Conservation (phyloP, 2,329 filamentous ascomycete genomes). For the Aspergillus unguis region DNA sequence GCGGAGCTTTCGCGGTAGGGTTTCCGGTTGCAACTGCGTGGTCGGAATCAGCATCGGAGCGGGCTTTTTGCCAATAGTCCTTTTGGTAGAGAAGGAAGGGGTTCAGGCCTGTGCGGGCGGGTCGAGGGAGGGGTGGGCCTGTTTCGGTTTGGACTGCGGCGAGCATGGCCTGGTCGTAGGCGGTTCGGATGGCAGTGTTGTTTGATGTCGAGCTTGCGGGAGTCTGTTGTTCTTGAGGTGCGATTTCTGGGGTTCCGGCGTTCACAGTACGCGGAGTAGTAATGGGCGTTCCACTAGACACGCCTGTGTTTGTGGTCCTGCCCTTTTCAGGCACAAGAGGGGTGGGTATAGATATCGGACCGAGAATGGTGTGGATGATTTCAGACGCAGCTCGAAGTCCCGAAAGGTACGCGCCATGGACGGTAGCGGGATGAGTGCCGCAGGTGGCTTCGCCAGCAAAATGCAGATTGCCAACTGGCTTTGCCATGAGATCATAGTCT, state of each 20-base stretch:
- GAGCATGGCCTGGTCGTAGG: constrained; percentile 58
- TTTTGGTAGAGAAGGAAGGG: constrained; percentile 90
- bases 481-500: constrained; percentile 91
- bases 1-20: constrained; percentile 62
- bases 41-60: constrained; percentile 66
- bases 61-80: constrained; percentile 61
- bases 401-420: constrained; percentile 93
- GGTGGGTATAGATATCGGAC: constrained; percentile 71
- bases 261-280: constrained; percentile 2
- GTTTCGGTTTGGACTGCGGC: constrained; percentile 58
- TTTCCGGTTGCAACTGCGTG: constrained; percentile 63
- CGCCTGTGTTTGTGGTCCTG: constrained; percentile 25
- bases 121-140: constrained; percentile 71
- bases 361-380: constrained; percentile 74
- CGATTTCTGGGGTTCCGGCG: background rate
- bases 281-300: constrained; percentile 19
- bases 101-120: constrained; percentile 71
- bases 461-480: constrained; percentile 77
- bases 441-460: constrained; percentile 97
- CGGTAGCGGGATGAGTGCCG: constrained; percentile 91
- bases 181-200: constrained; percentile 28
- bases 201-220: constrained; percentile 11
- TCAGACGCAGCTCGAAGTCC: constrained; percentile 87
- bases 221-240: constrained; percentile 3
- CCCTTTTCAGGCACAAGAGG: constrained; percentile 69